phyloP scores from a whole-genome alignment of 1,284 basidiomycete genomes.

The Filobasidium uniguttulatum region DNA sequence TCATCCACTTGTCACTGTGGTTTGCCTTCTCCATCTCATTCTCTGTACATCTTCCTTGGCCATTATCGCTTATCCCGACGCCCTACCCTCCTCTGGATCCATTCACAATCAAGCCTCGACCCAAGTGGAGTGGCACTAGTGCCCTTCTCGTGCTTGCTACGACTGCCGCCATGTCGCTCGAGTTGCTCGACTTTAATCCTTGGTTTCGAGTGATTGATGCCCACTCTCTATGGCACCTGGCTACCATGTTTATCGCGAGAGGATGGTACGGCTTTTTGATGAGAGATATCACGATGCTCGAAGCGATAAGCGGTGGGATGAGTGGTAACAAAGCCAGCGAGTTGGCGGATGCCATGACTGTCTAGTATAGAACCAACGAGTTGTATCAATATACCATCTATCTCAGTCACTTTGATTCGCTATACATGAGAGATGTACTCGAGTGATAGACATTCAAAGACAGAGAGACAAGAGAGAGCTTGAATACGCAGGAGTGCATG shows the following conservation, averaged over 20 bases:
- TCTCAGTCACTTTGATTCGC: too few species aligned
- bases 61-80: slow-evolving; percentile 18
- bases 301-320: slow-evolving; percentile 4
- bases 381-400: too few species aligned
- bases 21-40: slow-evolving; percentile 50
- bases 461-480: too few species aligned
- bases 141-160: slow-evolving; percentile 54
- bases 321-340: background rate
- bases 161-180: slow-evolving; percentile 62
- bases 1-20: slow-evolving; percentile 66
- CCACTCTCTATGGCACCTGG: slow-evolving; percentile 85
- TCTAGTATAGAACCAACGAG: too few species aligned
- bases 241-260: slow-evolving; percentile 63
- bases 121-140: slow-evolving; percentile 46
- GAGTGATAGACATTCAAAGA: too few species aligned
- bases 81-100: slow-evolving; percentile 26
- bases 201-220: slow-evolving; percentile 67
- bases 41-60: slow-evolving; percentile 33
- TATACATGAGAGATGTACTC: too few species aligned
- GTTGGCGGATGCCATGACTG: too few species aligned
- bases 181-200: slow-evolving; percentile 87
- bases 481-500: too few species aligned
- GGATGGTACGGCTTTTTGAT: slow-evolving; percentile 76
- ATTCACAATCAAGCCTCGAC: slow-evolving; percentile 17
- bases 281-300: slow-evolving; percentile 43